These are phyloP conservation scores for Fusarium compactum DNA, from an alignment of 2,329 filamentous ascomycete genomes.

Conservation along the genomic window DNA sequence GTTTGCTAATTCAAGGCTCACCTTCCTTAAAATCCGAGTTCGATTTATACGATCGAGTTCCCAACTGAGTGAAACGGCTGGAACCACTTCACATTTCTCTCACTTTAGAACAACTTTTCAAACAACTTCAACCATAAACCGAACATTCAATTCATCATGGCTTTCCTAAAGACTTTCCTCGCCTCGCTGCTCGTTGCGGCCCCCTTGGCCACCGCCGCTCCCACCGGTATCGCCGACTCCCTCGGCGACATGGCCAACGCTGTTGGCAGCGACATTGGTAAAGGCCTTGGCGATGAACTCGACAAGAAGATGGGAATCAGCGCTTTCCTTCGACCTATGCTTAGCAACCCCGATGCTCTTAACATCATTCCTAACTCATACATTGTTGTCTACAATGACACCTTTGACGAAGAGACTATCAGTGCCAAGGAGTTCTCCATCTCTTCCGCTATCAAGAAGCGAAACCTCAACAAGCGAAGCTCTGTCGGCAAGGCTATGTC, in stretches of 20 bases:
- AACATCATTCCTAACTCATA: conserved; percentile 68
- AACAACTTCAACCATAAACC: conserved; percentile 26
- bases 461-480: conserved; percentile 67
- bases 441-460: conserved; percentile 64
- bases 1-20: conserved; percentile 19
- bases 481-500: conserved; percentile 62
- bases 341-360: conserved; percentile 62
- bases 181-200: conserved; percentile 42
- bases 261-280: conserved; percentile 22
- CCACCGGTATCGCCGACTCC: conserved; percentile 33
- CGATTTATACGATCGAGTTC: conserved; percentile 40
- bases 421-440: conserved; percentile 63
- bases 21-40: conserved; percentile 28
- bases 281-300: conserved; percentile 25
- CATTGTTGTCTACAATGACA: conserved; percentile 74
- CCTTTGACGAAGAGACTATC: conserved; percentile 62
- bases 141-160: conserved; percentile 43
- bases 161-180: conserved; percentile 44
- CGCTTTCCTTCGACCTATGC: conserved; percentile 53
- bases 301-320: conserved; percentile 41
- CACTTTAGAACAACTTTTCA: conserved; percentile 31
- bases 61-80: conserved; percentile 46
- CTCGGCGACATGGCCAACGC: conserved; percentile 36
- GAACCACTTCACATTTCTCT: conserved; percentile 47
- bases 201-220: conserved; percentile 48